phyloP scores from a whole-genome alignment of 148 eudicot species.

The Persicaria maculosa region DNA sequence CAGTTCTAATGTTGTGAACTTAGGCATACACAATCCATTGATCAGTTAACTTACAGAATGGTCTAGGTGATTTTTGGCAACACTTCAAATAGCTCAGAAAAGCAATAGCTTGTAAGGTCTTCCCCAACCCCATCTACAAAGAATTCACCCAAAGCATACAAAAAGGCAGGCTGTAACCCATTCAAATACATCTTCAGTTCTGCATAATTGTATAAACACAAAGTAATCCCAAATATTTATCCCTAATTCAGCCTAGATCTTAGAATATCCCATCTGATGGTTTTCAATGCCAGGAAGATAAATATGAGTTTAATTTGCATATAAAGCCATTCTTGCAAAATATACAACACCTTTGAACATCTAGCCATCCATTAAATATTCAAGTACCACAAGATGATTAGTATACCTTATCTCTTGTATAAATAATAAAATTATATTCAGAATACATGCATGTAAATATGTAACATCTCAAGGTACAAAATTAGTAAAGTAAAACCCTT shows the following conservation, averaged over 20 bases:
- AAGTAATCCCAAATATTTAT: not conserved
- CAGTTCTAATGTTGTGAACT: not conserved
- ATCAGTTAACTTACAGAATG: conserved; percentile 63
- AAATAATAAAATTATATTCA: conserved; percentile 12
- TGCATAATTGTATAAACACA: too few species aligned
- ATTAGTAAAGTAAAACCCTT: not conserved
- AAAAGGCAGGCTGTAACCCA: not conserved
- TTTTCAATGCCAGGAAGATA: not conserved
- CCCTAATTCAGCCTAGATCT: not conserved
- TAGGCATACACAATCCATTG: conserved; percentile 4
- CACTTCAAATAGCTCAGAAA: conserved; percentile 80
- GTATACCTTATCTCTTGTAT: conserved; percentile 66
- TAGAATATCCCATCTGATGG: not conserved
- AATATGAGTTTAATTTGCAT: not conserved
- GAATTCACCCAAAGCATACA: conserved; percentile 16
- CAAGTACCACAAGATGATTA: too few species aligned
- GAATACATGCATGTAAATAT: not conserved
- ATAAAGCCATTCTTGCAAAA: not conserved
- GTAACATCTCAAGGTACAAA: not conserved
- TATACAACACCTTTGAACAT: not conserved
- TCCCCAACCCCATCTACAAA: conserved; percentile 95
- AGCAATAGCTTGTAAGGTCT: conserved; percentile 87
- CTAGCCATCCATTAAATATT: not conserved
- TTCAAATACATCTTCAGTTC: not conserved
- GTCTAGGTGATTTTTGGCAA: conserved; percentile 44